These are phyloP conservation scores for Atalantia buxifolia DNA, from an alignment of 345 rosid species.

Conservation along the genomic window DNA sequence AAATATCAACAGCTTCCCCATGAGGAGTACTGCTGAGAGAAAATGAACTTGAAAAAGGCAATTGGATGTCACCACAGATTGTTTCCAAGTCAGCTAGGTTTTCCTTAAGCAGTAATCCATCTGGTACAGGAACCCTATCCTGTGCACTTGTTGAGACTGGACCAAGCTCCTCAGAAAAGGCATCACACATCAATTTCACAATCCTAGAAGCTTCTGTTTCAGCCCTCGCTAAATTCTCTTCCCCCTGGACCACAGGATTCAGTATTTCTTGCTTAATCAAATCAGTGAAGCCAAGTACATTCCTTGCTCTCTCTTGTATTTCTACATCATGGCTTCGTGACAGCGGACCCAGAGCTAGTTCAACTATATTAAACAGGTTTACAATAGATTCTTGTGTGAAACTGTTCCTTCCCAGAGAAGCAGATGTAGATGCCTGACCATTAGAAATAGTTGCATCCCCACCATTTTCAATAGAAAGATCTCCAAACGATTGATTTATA, in stretches of 20 bases:
- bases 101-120: conserved; percentile 64
- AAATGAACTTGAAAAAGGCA: conserved; percentile 41
- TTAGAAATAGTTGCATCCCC: conserved; percentile 13
- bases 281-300: conserved; percentile 64
- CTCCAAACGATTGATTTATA: conserved; percentile 30
- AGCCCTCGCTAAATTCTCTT: conserved; percentile 19
- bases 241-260: conserved; percentile 13
- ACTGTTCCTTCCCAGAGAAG: conserved; percentile 23
- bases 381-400: conserved; percentile 46
- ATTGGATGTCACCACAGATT: conserved; percentile 45
- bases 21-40: conserved; percentile 30
- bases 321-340: conserved; percentile 66
- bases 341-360: conserved; percentile 49
- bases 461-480: conserved; percentile 27
- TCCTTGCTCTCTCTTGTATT: conserved; percentile 73
- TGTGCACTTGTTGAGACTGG: conserved; percentile 71
- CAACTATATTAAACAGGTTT: conserved; percentile 50
- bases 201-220: conserved; percentile 39
- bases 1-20: conserved; percentile 40
- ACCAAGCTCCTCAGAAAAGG: conserved; percentile 72
- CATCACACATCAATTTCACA: conserved; percentile 48
- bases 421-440: conserved; percentile 24
- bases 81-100: conserved; percentile 65
- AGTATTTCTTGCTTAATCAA: conserved; percentile 47
- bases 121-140: conserved; percentile 58